Evolutionary conservation across 2,329 filamentous ascomycete genomes (phyloP).

Genomic region (Fusarium udum): DNA sequence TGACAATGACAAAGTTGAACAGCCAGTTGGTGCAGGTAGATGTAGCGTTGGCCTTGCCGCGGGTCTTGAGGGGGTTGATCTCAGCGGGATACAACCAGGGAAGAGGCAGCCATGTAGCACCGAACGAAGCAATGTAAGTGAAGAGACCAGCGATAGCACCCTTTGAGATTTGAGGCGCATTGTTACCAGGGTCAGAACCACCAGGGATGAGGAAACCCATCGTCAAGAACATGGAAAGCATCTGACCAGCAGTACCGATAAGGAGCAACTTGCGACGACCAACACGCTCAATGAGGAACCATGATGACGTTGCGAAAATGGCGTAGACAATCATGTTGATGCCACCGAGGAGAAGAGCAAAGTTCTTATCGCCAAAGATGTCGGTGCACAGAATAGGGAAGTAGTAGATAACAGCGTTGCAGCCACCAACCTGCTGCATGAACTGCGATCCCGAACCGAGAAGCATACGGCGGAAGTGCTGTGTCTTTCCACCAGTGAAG

Average conservation of each 20-base stretch:
- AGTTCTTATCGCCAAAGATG: constrained; percentile 49
- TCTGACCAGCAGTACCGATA: constrained; percentile 57
- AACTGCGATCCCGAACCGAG: constrained; percentile 68
- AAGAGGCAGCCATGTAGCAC: constrained; percentile 70
- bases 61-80: constrained; percentile 60
- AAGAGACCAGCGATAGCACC: constrained; percentile 75
- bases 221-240: constrained; percentile 66
- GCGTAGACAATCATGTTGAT: constrained; percentile 66
- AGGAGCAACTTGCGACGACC: constrained; percentile 59
- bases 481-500: constrained; percentile 69
- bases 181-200: constrained; percentile 48
- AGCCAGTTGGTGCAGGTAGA: constrained; percentile 71
- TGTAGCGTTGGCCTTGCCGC: constrained; percentile 59
- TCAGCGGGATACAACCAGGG: constrained; percentile 69
- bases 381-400: constrained; percentile 64
- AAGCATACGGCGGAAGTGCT: constrained; percentile 72
- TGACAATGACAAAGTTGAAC: constrained; percentile 60
- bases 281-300: constrained; percentile 61
- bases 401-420: constrained; percentile 70
- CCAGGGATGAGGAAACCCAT: constrained; percentile 75
- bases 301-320: constrained; percentile 63
- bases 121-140: constrained; percentile 75
- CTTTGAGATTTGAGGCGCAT: constrained; percentile 62
- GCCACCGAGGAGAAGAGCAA: constrained; percentile 61
- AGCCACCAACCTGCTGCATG: constrained; percentile 70